Evolutionary conservation across 345 rosid genomes (phyloP).

Genomic region (Trapa incisa): DNA sequence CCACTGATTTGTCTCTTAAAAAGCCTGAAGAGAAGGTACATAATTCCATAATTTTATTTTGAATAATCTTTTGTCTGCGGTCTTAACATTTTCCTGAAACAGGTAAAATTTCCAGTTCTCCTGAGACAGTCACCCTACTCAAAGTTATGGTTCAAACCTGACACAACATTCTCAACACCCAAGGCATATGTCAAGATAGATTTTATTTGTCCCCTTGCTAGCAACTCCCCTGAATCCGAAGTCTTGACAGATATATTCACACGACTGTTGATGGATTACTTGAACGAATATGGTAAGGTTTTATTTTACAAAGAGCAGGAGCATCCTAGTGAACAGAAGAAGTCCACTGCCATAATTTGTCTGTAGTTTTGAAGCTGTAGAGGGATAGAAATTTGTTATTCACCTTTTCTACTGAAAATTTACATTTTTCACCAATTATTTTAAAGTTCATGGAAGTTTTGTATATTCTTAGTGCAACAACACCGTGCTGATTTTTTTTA

Average conservation of each 20-base stretch:
- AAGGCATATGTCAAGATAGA: constrained; percentile 72
- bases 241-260: constrained; percentile 64
- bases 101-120: constrained; percentile 52
- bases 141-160: constrained; percentile 79
- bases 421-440: not conserved
- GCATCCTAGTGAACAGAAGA: not conserved
- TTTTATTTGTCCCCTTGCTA: constrained; percentile 68
- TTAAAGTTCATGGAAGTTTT: not conserved
- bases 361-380: not conserved
- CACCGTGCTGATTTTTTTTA: not conserved
- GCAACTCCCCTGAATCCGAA: constrained; percentile 66
- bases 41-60: not conserved
- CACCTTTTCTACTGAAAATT: not conserved
- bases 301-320: not conserved
- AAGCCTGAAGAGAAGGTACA: constrained; percentile 47
- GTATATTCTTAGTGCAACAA: no score
- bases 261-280: constrained; percentile 64
- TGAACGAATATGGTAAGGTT: constrained; percentile 85
- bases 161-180: constrained; percentile 61
- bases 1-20: constrained; percentile 74
- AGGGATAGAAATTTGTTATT: not conserved
- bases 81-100: constrained; percentile 19
- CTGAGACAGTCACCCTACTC: constrained; percentile 55
- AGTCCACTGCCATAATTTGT: not conserved
- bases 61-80: not conserved